Evolutionary conservation across 768 basidiomycete species (phyloP), one percentile per base, ranked within the genome.

Genomic region (Megacollybia marginata): DNA sequence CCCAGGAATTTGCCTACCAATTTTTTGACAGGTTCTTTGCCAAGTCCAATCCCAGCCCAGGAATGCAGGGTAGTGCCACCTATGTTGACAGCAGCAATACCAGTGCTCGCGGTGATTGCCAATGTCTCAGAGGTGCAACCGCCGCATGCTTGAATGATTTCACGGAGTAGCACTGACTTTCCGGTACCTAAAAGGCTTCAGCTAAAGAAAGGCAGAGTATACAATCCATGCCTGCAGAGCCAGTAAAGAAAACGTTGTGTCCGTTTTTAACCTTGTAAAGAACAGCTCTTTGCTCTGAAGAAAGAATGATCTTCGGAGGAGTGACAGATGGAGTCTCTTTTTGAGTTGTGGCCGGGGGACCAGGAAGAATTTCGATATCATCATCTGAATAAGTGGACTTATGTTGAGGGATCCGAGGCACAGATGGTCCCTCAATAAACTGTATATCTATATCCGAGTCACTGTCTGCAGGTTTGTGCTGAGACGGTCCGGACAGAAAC

Each of bases 61-160:
- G 84, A 85, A 59, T 93, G 91, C 12, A 94, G 63, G 0, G 91
- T 93, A 18, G 71, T 70, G 2, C 91, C 91, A 5, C 85, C 85
- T 48, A 94, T 89, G 56, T 90, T 90, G 44, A 88, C 75, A 1
- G 88, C 79, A 4, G 91, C 91, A 33, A 87, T 87, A 0, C 85
- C 85, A 1, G 84, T 86, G 9, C 83, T 83, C 4, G 90, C 91
- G 0, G 90, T 92, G 48, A 92, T 80, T 7, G 78, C 88, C n/a
- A 91, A 67, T 0, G 56, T 52, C 11, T 60, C 51, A 4, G 60
- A 55, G 53, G 54, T 56, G 53, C 18, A n/a, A 42, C 65, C 66
- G 33, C 73, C 71, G 42, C 73, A 70, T 32, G 59, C 57, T 20
- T 66, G 55, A 52, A 93, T 91, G 51, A 93, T 88, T 58, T 83